phyloP scores from a whole-genome alignment of 2,329 filamentous ascomycete genomes.

The Aspergillus pseudoglaucus region DNA sequence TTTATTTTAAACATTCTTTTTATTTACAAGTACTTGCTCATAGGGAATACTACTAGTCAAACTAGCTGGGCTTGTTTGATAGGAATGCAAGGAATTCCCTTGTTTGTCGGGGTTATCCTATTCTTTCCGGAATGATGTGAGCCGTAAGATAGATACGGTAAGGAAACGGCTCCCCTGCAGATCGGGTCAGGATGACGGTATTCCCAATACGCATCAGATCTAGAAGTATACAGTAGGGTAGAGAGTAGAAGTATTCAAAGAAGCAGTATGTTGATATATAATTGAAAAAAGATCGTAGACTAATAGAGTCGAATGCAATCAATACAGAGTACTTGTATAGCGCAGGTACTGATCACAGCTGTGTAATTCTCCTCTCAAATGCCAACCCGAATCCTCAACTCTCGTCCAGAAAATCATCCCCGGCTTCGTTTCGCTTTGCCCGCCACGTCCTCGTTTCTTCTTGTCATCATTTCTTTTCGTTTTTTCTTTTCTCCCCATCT shows the following conservation, averaged over 20 bases:
- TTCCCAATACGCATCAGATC: not conserved
- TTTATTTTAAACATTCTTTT: not conserved
- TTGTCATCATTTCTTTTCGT: conserved; percentile 27
- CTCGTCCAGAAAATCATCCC: not conserved
- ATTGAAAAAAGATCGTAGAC: no score
- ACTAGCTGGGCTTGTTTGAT: not conserved
- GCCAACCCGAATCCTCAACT: no score
- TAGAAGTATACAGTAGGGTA: not conserved
- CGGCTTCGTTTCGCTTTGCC: not conserved
- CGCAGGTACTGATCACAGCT: no score
- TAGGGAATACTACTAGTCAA: no score
- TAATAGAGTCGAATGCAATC: no score
- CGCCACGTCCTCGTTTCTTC: not conserved
- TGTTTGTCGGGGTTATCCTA: not conserved
- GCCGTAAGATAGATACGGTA: not conserved
- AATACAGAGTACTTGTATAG: no score
- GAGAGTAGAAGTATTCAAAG: not conserved
- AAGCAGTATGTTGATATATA: no score
- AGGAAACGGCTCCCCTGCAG: not conserved
- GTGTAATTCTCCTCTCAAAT: no score
- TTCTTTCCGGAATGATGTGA: not conserved
- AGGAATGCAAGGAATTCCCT: not conserved
- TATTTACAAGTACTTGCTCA: not conserved
- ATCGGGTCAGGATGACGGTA: not conserved
- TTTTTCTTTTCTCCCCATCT: not conserved